Evolutionary conservation across 768 basidiomycete species (phyloP), one percentile per base, ranked within the genome.

Genomic region (Mrakia hoshinonis): DNA sequence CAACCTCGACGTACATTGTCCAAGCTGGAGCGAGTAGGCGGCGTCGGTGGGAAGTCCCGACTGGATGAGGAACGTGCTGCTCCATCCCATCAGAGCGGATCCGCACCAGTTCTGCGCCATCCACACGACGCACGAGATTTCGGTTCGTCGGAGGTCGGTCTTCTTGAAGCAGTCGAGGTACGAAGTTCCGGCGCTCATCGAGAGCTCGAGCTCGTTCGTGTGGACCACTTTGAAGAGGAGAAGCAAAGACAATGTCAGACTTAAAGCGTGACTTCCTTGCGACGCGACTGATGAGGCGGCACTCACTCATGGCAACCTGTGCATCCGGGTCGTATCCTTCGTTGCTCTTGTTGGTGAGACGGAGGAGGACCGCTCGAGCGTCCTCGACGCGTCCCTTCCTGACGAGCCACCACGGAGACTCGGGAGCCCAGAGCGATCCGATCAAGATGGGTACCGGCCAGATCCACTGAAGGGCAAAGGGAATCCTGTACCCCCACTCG

Each of bases 181-280:
- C 6, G 52, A 64, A 31, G 74, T 73, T 15, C 75, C 73, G 10
- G 52, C 47, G 20, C 69, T 52, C 36, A 73, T 68, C 3, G 71
- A 46, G 52, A 74, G 74, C 48, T 76, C 77, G 51, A 76, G 64
- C 29, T 71, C 75, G 69, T 76, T 76, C 51, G 76, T 77, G 76
- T 71, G 76, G 22, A 24, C 68, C 73, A 73, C 76, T 61, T 73
- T 74, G 6, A 7, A 15, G 43, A 15, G 7, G 43, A 43, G 43
- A 43, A 43, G 7, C 43, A 43, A 15, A 43, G 43, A 43, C 15
- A 43, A 15, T 6, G 43, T 43, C 43, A 43, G 43, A 15, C 15
- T 43, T 43, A 43, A 43, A 43, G 43, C 6, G 7, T 7, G 43
- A 43, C n/a, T n/a, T n/a, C n/a, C n/a, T n/a, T n/a, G n/a, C n/a